Percentiles rank a stretch among this genome's conserved stretches.
Conservation (phyloP, 768 basidiomycete species). For the Suillus ampliporus region DNA sequence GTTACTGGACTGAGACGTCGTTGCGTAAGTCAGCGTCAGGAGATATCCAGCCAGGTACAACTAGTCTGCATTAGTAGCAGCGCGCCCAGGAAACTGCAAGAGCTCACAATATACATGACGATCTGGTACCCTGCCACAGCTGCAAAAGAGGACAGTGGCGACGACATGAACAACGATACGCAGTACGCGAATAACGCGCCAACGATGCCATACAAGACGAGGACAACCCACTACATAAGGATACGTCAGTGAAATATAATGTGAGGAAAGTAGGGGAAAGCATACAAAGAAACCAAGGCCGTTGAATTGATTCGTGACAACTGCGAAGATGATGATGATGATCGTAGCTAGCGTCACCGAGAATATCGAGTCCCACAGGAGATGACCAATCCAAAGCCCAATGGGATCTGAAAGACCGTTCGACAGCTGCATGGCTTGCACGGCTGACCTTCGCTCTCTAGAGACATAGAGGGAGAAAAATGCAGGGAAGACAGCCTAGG, state of each 20-base stretch:
- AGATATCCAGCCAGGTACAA: conserved; percentile 72
- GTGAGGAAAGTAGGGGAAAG: conserved; percentile 23
- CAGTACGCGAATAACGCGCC: conserved; percentile 74
- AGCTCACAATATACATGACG: conserved; percentile 70
- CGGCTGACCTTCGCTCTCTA: conserved; percentile 65
- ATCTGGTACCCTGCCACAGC: conserved; percentile 75
- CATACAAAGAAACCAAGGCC: conserved; percentile 67
- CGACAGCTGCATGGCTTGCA: conserved; percentile 84
- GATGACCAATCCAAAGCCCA: conserved; percentile 81
- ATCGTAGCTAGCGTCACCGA: conserved; percentile 65
- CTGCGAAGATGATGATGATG: conserved; percentile 65
- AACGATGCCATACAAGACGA: conserved; percentile 73
- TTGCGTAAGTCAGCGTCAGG: conserved; percentile 74
- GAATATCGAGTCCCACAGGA: conserved; percentile 72
- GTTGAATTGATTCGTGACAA: conserved; percentile 64
- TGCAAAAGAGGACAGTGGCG: conserved; percentile 77
- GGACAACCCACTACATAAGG: conserved; percentile 66
- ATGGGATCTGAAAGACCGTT: conserved; percentile 74
- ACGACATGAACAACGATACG: conserved; percentile 61
- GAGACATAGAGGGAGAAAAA: conserved; percentile 83
- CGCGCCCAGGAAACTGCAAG: background rate
- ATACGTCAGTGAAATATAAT: conserved; percentile 6
- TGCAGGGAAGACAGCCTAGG: conserved; percentile 76
- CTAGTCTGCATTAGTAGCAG: conserved; percentile 36
- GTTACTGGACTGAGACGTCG: conserved; percentile 54